Conservation (phyloP, 306 rosid species). For the Lathyrus sativus region DNA sequence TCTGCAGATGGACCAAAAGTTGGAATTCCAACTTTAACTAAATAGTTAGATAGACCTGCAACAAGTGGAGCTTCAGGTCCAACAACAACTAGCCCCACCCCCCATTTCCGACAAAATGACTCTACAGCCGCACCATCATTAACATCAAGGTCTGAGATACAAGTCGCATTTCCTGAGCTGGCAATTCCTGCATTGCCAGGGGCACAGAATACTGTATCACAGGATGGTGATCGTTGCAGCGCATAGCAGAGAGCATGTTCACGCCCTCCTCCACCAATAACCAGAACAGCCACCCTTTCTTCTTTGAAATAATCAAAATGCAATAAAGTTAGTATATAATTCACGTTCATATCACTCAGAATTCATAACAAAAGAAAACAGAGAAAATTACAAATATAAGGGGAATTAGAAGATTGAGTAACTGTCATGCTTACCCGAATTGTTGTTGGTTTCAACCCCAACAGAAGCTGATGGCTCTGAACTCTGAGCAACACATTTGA, state of each 20-base stretch:
- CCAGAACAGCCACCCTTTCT: slow-evolving; percentile 63
- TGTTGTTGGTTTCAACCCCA: slow-evolving; percentile 19
- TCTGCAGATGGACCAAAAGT: slow-evolving; percentile 96
- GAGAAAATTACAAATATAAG: neutral
- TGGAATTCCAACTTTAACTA: slow-evolving; percentile 71
- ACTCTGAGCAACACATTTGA: slow-evolving; percentile 35
- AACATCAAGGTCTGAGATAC: slow-evolving; percentile 72
- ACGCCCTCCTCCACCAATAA: slow-evolving; percentile 96
- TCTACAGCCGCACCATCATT: slow-evolving; percentile 60
- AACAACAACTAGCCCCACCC: slow-evolving; percentile 84
- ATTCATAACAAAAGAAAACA: neutral
- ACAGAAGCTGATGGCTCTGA: slow-evolving; percentile 36
- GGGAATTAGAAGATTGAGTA: neutral
- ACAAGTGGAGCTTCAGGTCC: slow-evolving; percentile 98
- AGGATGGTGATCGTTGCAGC: slow-evolving; percentile 76
- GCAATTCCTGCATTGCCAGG: slow-evolving; percentile 97
- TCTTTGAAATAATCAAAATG: slow-evolving; percentile 34
- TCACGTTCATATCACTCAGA: neutral
- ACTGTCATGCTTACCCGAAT: slow-evolving; percentile 23
- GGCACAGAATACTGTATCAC: slow-evolving; percentile 74
- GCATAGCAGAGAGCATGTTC: slow-evolving; percentile 98
- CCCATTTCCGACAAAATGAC: slow-evolving; percentile 69
- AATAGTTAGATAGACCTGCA: slow-evolving; percentile 75
- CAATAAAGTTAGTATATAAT: neutral
- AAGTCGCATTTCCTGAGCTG: slow-evolving; percentile 74